Percentiles rank a stretch among this genome's conserved stretches.
Conservation (phyloP, 495 filamentous ascomycete species). For the Penicillium turbatum region DNA sequence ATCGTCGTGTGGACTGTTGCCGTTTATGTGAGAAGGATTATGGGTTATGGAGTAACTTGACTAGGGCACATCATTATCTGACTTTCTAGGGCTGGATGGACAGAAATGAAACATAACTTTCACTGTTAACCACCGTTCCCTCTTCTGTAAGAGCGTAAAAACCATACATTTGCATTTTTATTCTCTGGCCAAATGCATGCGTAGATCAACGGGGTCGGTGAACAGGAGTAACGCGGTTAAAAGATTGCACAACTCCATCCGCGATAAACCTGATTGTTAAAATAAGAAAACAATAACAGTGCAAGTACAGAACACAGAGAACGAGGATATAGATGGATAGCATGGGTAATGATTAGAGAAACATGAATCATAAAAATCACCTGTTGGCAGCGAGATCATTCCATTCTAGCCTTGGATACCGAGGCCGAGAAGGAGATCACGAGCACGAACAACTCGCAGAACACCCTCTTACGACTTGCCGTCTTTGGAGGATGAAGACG, state of each 20-base stretch:
- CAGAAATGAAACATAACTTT: no score
- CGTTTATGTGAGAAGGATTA: not conserved
- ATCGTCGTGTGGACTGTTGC: not conserved
- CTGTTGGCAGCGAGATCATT: conserved; percentile 5
- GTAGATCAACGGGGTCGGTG: not conserved
- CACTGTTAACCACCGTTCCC: no score
- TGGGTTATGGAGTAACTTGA: not conserved
- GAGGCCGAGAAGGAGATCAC: not conserved
- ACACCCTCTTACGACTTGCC: not conserved
- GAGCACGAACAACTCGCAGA: not conserved
- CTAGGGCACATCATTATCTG: not conserved
- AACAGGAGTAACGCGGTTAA: not conserved
- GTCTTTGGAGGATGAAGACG: conserved; percentile 20
- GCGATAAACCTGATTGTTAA: not conserved
- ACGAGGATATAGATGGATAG: not conserved
- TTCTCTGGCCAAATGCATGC: not conserved
- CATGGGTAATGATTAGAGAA: conserved; percentile 1
- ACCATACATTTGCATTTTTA: not conserved
- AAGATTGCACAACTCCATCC: not conserved
- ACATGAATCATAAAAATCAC: conserved; percentile 1
- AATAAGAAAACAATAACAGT: not conserved
- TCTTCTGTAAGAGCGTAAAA: no score
- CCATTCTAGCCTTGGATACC: not conserved
- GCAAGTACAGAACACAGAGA: not conserved
- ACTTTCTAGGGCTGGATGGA: no score